These are phyloP conservation scores for Peronospora farinosa DNA, from an alignment of 352 stramenopile species.

Conservation along the genomic window DNA sequence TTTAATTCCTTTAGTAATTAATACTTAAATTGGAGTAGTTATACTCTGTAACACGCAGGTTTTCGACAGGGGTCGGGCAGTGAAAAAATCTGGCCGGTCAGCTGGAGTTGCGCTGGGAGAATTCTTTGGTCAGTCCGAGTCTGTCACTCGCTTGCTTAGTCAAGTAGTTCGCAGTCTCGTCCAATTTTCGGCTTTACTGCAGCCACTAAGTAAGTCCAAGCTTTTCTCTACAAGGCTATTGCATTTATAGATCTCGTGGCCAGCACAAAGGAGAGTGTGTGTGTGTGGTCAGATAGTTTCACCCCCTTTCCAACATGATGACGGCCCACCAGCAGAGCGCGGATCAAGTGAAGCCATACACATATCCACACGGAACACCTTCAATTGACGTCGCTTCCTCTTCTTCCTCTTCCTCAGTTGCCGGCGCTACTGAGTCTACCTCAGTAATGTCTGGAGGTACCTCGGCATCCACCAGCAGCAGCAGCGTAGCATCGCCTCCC, in stretches of 20 bases:
- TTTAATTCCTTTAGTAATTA: background rate
- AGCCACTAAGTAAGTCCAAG: background rate
- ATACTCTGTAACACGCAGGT: background rate
- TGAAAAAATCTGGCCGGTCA: constrained; percentile 32
- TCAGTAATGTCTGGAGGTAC: constrained; percentile 20
- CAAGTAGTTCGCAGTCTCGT: constrained; percentile 9
- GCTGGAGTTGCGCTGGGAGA: constrained; percentile 22
- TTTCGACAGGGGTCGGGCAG: constrained; percentile 7
- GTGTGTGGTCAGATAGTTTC: constrained; percentile 5
- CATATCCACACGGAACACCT: constrained; percentile 27
- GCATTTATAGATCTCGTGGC: constrained; percentile 16
- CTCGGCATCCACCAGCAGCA: constrained; percentile 5
- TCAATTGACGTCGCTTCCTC: constrained; percentile 8
- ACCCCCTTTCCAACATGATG: constrained; percentile 40
- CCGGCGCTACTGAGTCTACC: background rate
- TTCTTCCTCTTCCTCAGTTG: background rate
- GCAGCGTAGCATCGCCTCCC: constrained; percentile 16
- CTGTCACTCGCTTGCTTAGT: constrained; percentile 7
- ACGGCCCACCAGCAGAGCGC: constrained; percentile 46
- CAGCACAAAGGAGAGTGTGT: constrained; percentile 13
- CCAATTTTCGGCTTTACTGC: constrained; percentile 12
- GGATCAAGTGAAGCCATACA: constrained; percentile 38
- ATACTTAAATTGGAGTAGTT: background rate
- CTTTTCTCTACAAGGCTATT: background rate
- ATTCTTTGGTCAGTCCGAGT: constrained; percentile 19